Base-by-base conservation (phyloP, 2,329 filamentous ascomycete species). In the Fusarium foetens region DNA sequence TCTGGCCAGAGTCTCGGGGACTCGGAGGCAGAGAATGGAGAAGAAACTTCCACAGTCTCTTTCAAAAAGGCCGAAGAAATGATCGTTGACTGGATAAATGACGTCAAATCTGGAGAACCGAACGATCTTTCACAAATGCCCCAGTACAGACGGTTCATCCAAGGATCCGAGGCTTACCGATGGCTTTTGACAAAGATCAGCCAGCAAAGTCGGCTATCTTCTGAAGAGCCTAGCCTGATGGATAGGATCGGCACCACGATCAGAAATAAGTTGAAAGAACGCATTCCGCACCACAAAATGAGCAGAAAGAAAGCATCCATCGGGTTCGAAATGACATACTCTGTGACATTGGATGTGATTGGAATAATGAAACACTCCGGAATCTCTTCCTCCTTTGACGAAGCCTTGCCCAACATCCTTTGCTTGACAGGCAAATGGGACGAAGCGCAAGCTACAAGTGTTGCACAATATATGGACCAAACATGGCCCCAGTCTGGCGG, bases 101-200 rank as follows among this genome's bases (percentile, higher is more conserved):
- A 54, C 7, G 10, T 66, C 3, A 16, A 17, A 1, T 21, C 39
- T 2, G 45, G 13, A 3, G 7, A 23, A 8, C 8, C 33, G 1
- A 41, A 5, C 3, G 35, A 33, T 7, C 25, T 36, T 8, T 51
- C 45, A 3, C 45, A 51, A 19, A 39, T 58, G n/a, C 19, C 52
- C 4, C 17, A 52, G 21, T 65, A 66, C 21, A 59, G n/a, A n/a
- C 23, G 29, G 7, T 48, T 48, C 31, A 52, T 66, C 5, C 63
- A 53, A 33, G 27, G 27, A 0, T 66, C 63, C 0, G 11, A 29
- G 1, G 61, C 63, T 14, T 66, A 66, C 27, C 29, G 6, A 8
- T 66, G 63, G 63, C 63, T 66, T 23, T n/a, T 66, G 16, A 17
- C 27, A 3, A 66, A 52, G 11, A 58, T 66, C 4, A 9, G 16